Percentiles rank a stretch among this genome's conserved stretches.
These are phyloP conservation scores for Zopfia rhizophila DNA, from an alignment of 2,329 filamentous ascomycete genomes.

Conservation along the genomic window DNA sequence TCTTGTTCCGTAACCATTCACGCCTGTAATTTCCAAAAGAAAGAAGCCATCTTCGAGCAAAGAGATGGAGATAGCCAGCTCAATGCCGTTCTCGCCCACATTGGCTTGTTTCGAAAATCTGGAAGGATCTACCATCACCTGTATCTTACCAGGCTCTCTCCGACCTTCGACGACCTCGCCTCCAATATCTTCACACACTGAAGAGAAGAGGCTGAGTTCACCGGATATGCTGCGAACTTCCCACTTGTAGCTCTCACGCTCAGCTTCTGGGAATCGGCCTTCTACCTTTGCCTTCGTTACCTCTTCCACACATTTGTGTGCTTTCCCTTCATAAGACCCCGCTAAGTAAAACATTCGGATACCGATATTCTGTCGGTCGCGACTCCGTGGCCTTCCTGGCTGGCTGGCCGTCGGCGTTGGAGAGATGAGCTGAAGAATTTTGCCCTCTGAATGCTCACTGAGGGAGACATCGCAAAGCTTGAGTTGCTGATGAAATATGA, in stretches of 20 bases:
- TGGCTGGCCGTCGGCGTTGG: slow-evolving; percentile 48
- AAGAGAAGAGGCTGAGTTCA: slow-evolving; percentile 68
- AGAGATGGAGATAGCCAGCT: slow-evolving; percentile 74
- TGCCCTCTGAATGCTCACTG: slow-evolving; percentile 71
- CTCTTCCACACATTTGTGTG: slow-evolving; percentile 82
- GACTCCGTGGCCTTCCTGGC: slow-evolving; percentile 42
- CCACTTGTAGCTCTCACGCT: slow-evolving; percentile 84
- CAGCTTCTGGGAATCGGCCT: slow-evolving; percentile 81
- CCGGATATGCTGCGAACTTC: slow-evolving; percentile 74
- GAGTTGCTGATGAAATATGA: slow-evolving; percentile 80
- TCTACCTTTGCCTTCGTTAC: slow-evolving; percentile 87
- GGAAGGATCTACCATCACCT: slow-evolving; percentile 77
- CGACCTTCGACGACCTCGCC: slow-evolving; percentile 71
- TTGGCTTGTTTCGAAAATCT: slow-evolving; percentile 67
- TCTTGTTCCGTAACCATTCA: slow-evolving; percentile 75
- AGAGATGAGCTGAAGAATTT: slow-evolving; percentile 74
- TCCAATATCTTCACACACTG: slow-evolving; percentile 77
- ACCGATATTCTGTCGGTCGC: slow-evolving; percentile 41
- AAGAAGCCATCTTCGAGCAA: slow-evolving; percentile 65
- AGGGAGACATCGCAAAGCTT: slow-evolving; percentile 76
- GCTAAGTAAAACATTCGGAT: slow-evolving; percentile 71
- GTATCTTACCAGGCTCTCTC: slow-evolving; percentile 73
- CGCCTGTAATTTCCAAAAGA: slow-evolving; percentile 68
- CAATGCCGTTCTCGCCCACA: slow-evolving; percentile 66
- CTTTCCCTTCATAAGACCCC: slow-evolving; percentile 81